Percentiles rank a stretch among this genome's conserved stretches.
Conservation (phyloP, 2,329 filamentous ascomycete species). For the Blastomyces parvus region DNA sequence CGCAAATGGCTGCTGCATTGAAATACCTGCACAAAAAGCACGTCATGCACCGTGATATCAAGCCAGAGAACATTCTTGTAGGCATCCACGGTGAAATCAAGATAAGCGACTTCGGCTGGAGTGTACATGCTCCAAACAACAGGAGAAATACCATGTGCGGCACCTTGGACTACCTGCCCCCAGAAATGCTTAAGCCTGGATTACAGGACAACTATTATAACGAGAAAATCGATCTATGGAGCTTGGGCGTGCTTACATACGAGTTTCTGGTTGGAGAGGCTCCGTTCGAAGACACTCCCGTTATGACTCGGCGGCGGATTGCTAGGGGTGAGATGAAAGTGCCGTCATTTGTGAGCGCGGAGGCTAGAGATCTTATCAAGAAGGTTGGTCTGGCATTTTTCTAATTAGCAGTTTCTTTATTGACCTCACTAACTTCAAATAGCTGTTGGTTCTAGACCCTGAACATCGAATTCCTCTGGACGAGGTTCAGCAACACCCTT, state of each 20-base stretch:
- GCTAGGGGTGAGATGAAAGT: conserved; percentile 83
- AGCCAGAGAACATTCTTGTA: conserved; percentile 93
- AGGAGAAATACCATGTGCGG: conserved; percentile 91
- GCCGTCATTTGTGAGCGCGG: conserved; percentile 78
- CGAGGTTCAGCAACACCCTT: conserved; percentile 80
- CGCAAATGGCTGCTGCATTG: conserved; percentile 82
- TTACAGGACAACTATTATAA: conserved; percentile 78
- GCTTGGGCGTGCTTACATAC: conserved; percentile 85
- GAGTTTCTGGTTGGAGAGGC: conserved; percentile 95
- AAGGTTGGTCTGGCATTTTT: conserved; percentile 48
- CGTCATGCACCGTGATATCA: conserved; percentile 95
- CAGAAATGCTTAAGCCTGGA: conserved; percentile 88
- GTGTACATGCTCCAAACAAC: conserved; percentile 92
- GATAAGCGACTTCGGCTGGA: conserved; percentile 97
- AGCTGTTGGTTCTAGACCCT: conserved; percentile 84
- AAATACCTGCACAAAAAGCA: conserved; percentile 93
- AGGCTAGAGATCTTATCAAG: conserved; percentile 88
- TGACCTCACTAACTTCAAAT: conserved; percentile 20
- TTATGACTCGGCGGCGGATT: conserved; percentile 91
- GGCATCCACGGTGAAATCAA: conserved; percentile 98
- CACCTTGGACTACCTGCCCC: conserved; percentile 91
- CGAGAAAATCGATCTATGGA: conserved; percentile 96
- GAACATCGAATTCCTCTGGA: conserved; percentile 88
- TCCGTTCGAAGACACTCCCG: conserved; percentile 88
- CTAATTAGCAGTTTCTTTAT: conserved; percentile 18